Percentiles rank a stretch among this genome's conserved stretches.
Conservation (phyloP, 2,329 filamentous ascomycete genomes). For the Diaporthe velutina region DNA sequence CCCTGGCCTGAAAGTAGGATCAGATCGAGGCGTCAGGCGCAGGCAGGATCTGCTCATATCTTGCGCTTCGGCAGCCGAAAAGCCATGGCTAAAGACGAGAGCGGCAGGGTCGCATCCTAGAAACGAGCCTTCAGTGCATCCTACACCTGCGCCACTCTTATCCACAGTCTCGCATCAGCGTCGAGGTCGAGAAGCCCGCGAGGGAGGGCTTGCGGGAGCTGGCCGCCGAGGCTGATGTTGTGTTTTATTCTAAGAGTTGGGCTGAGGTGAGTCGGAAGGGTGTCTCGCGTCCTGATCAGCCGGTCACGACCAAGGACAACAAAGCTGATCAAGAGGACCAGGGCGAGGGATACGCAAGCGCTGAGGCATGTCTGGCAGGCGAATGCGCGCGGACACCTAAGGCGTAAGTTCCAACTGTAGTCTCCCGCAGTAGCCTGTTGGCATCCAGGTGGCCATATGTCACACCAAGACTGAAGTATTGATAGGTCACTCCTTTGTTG, state of each 20-base stretch:
- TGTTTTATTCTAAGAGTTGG: slow-evolving; percentile 82
- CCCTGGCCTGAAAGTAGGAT: slow-evolving; percentile 10
- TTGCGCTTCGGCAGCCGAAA: slow-evolving; percentile 8
- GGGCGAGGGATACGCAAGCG: slow-evolving; percentile 50
- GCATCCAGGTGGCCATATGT: slow-evolving; percentile 2
- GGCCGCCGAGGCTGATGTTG: slow-evolving; percentile 73
- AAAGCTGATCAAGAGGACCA: slow-evolving; percentile 38
- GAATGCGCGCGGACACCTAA: slow-evolving; percentile 52
- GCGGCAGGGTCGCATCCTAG: slow-evolving; percentile 73
- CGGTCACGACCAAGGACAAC: neutral
- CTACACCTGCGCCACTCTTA: slow-evolving; percentile 62
- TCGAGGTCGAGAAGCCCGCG: slow-evolving; percentile 79
- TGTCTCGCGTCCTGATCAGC: neutral
- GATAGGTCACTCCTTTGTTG: slow-evolving; percentile 55
- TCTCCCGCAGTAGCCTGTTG: slow-evolving; percentile 6
- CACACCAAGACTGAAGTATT: slow-evolving; percentile 11
- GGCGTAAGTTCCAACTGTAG: slow-evolving; percentile 55
- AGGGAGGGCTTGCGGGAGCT: slow-evolving; percentile 70
- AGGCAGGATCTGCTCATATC: slow-evolving; percentile 11
- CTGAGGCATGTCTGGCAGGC: slow-evolving; percentile 63
- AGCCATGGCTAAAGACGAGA: slow-evolving; percentile 24
- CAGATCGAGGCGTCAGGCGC: neutral
- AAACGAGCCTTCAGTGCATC: slow-evolving; percentile 72
- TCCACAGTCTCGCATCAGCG: slow-evolving; percentile 68
- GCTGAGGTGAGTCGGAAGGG: slow-evolving; percentile 68